Base-by-base conservation (phyloP, 169 alveolate genomes). In the Neospora caninum region DNA sequence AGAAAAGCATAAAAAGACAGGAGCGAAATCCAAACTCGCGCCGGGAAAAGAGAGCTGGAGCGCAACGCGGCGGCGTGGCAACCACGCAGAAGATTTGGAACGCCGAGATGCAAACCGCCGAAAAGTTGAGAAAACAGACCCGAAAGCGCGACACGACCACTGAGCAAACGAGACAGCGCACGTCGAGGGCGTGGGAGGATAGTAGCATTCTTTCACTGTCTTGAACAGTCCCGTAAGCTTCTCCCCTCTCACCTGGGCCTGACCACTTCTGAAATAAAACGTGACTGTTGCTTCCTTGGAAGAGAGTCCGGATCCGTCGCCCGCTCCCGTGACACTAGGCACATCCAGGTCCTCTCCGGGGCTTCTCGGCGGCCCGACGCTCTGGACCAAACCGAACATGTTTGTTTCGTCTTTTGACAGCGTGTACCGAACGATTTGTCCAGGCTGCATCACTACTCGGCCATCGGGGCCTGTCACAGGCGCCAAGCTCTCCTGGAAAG, bases 351-450 rank as follows among this genome's bases (percentile, higher is more conserved):
- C 89, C 13, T 42, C 89, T 36, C 69, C 67, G 39, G 67, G 13
- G 29, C 49, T 67, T 39, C 88, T 49, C 69, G 89, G 69, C 6
- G 67, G 41, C 38, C 54, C 64, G 34, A 86, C 73, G 91, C 83
- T 64, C 88, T 96, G 96, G 36, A 96, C 94, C 36, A 94, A 34
- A 38, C 97, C 96, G 80, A 94, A 96, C 96, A 94, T 94, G 87
- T 93, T 91, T 34, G 95, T 96, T 49, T 94, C 96, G 54, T 94
- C 96, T 38, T 94, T 94, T 38, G 96, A 94, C 67, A 94, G 67
- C 49, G 86, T 92, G 86, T 88, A 94, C 31, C 96, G 91, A 39
- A 96, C 96, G 31, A 95, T 58, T 41, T 93, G 96, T 2, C 96
- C 96, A 49, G 92, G 93, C 92, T 92, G 92, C 92, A 54, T 70